Evolutionary conservation across 2,329 filamentous ascomycete genomes (phyloP), one percentile per base, ranked within the genome.

Genomic region (Nemania diffusa): DNA sequence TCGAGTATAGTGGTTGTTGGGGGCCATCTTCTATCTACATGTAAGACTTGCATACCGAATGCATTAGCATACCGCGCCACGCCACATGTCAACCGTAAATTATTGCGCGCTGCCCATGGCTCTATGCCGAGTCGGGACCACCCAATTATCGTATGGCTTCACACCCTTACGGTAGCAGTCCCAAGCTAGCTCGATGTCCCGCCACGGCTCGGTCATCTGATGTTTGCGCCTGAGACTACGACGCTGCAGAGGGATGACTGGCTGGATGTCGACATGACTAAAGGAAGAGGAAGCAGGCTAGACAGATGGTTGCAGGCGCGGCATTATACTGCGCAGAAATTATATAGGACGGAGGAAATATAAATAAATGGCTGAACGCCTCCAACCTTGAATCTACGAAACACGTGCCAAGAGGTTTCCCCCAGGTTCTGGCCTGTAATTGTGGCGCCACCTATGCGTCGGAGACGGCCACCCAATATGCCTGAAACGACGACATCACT

Each of bases 181-280:
- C 53, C 46, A 62, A 67, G 63, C 63, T 65, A 58, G 58, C 20
- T 59, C 64, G 69, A 65, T 69, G 63, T 64, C 60, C 64, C 53
- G 65, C 71, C 65, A 71, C 71, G 71, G 69, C 51, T 74, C 67
- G 72, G 62, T 68, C 65, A 61, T 67, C 73, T 73, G 70, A 73
- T 65, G 71, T 66, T 67, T 46, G 57, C 64, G 66, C 66, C 65
- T 69, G 50, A 67, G 29, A 27, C 29, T 17, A 27, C 40, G 24
- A 58, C 51, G 62, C 60, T 70, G 69, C 70, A 69, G 52, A 13
- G 48, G 69, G 37, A 67, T 67, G 68, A 62, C 62, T 67, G 68
- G 71, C 58, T 50, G 60, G 26, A 46, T 67, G 71, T 70, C 60
- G 64, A 52, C 27, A 56, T 52, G 50, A 48, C 40, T 15, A n/a